Conservation (phyloP, 805 yeast genomes). For the Yarrowia divulgata region DNA sequence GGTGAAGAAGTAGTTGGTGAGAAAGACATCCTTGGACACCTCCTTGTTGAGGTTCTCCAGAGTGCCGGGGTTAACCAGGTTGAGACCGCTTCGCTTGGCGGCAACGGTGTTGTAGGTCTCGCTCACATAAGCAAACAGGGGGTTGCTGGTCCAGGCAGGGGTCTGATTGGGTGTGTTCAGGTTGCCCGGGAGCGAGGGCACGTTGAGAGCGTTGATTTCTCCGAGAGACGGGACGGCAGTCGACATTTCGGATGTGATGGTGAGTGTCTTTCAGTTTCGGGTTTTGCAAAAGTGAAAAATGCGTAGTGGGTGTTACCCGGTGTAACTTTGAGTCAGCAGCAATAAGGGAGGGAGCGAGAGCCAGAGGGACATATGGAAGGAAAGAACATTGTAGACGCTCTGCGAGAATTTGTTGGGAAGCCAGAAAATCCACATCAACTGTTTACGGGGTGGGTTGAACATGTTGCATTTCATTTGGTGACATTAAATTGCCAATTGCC, state of each 20-base stretch:
- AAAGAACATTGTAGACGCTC: constrained; percentile 23
- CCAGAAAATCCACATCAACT: background rate
- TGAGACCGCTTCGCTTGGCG: constrained; percentile 81
- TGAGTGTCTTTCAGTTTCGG: constrained; percentile 25
- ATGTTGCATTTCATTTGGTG: too few species aligned
- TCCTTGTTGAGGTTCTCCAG: constrained; percentile 93
- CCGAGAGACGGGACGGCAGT: constrained; percentile 45
- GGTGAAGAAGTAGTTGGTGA: constrained; percentile 87
- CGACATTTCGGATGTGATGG: constrained; percentile 37
- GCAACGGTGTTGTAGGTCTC: constrained; percentile 74
- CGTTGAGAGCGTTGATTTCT: constrained; percentile 44
- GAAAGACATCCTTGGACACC: constrained; percentile 90
- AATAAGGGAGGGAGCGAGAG: background rate
- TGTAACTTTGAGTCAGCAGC: constrained; percentile 34
- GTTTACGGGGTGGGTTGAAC: too few species aligned
- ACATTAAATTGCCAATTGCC: background rate
- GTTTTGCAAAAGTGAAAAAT: constrained; percentile 35
- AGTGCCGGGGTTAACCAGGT: constrained; percentile 91
- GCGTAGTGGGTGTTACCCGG: constrained; percentile 27
- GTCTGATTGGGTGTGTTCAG: constrained; percentile 38
- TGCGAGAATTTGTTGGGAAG: constrained; percentile 17
- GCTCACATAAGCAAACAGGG: constrained; percentile 78
- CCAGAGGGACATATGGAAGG: too few species aligned
- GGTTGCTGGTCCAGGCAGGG: constrained; percentile 75
- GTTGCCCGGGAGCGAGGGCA: constrained; percentile 41